Percentiles rank a stretch among this genome's conserved stretches.
These are phyloP conservation scores for Chalciporus piperatus DNA, from an alignment of 768 basidiomycete genomes.

Conservation along the genomic window DNA sequence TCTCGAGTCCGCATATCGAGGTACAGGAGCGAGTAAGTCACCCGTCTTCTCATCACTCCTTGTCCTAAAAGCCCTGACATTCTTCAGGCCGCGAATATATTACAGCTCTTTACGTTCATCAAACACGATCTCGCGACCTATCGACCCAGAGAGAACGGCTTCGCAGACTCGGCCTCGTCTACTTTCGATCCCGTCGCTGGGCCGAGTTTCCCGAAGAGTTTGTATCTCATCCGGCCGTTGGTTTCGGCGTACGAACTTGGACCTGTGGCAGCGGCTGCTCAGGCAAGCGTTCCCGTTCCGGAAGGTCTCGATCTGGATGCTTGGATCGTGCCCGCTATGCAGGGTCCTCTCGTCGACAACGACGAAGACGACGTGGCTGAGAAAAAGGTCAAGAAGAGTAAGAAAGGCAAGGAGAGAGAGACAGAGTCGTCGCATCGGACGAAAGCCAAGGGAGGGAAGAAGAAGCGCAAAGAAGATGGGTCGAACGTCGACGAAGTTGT, in stretches of 20 bases:
- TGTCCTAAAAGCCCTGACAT: constrained; percentile 1
- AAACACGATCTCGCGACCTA: constrained; percentile 65
- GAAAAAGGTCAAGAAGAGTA: constrained; percentile 42
- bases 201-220: constrained; percentile 79
- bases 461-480: constrained; percentile 38
- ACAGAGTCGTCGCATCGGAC: constrained; percentile 35
- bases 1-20: constrained; percentile 69
- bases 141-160: constrained; percentile 40
- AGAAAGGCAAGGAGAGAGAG: constrained; percentile 48
- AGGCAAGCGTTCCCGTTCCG: constrained; percentile 77
- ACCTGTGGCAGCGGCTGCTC: constrained; percentile 77
- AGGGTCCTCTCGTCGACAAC: constrained; percentile 26
- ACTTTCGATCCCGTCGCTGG: constrained; percentile 35
- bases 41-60: background rate
- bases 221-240: constrained; percentile 81
- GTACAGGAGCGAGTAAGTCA: constrained; percentile 84
- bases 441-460: constrained; percentile 40
- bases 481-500: constrained; percentile 28
- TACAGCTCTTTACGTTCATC: constrained; percentile 74
- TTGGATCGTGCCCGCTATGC: constrained; percentile 74
- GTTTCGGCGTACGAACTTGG: constrained; percentile 79
- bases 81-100: constrained; percentile 72
- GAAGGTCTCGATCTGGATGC: constrained; percentile 82
- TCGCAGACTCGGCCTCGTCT: constrained; percentile 37
- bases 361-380: constrained; percentile 37